Conservation (phyloP, 257 asterid genomes). For the Schizonepeta tenuifolia region DNA sequence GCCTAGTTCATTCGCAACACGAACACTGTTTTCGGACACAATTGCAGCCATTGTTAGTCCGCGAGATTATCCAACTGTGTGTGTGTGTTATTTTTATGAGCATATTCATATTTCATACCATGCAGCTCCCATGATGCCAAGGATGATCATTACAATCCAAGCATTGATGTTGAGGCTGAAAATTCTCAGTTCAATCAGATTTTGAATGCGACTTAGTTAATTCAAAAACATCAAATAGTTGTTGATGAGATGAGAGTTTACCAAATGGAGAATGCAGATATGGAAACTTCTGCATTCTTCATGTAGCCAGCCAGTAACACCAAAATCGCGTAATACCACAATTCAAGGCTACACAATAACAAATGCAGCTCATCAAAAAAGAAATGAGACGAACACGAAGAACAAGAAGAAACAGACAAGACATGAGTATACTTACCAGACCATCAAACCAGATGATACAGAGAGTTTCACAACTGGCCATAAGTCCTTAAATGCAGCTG, state of each 20-base stretch:
- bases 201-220: background rate
- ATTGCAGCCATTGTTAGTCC: background rate
- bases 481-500: constrained; percentile 51
- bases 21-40: constrained; percentile 47
- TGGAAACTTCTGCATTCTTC: constrained; percentile 61
- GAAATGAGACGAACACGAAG: background rate
- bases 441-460: constrained; percentile 61
- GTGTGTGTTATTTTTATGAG: background rate
- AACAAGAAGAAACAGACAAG: background rate
- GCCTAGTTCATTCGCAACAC: constrained; percentile 80
- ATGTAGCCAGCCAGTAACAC: constrained; percentile 69
- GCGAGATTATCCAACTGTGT: background rate
- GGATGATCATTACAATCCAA: constrained; percentile 67
- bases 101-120: background rate
- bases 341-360: constrained; percentile 55
- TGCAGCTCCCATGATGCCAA: constrained; percentile 67
- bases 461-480: constrained; percentile 43
- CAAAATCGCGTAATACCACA: constrained; percentile 64
- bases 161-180: constrained; percentile 56
- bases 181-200: background rate
- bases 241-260: background rate
- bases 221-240: background rate
- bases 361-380: background rate
- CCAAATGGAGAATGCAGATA: constrained; percentile 43
- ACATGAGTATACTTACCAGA: constrained; percentile 42